These are phyloP conservation scores for Stramenopiles sp. DNA, from an alignment of 352 stramenopile species.

Conservation along the genomic window DNA sequence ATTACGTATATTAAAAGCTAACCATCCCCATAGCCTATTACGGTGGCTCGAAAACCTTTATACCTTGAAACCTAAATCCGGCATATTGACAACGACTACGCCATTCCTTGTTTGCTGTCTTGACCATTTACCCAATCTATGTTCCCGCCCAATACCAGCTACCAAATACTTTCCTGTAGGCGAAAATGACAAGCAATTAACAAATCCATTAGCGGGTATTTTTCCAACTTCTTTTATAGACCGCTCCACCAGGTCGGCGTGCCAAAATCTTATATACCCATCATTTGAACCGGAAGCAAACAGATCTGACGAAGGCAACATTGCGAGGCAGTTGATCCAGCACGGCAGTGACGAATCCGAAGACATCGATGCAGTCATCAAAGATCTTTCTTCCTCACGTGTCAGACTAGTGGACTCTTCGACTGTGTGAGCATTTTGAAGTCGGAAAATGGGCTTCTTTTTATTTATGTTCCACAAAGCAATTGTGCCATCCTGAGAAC, in stretches of 20 bases:
- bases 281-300: slow-evolving; percentile 66
- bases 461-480: slow-evolving; percentile 72
- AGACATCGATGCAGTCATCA: not conserved
- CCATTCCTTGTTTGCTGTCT: slow-evolving; percentile 63
- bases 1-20: no score
- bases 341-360: slow-evolving; percentile 32
- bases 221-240: slow-evolving; percentile 27
- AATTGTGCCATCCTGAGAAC: slow-evolving; percentile 59
- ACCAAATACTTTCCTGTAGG: slow-evolving; percentile 54
- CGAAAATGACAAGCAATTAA: slow-evolving; percentile 34
- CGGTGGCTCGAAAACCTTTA: no score
- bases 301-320: slow-evolving; percentile 65
- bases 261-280: slow-evolving; percentile 70
- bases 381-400: not conserved
- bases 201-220: slow-evolving; percentile 24
- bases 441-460: slow-evolving; percentile 66
- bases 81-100: slow-evolving; percentile 59
- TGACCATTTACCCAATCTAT: slow-evolving; percentile 71
- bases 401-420: no score
- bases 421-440: slow-evolving; percentile 45
- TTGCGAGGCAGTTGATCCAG: slow-evolving; percentile 66
- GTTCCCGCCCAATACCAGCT: slow-evolving; percentile 65
- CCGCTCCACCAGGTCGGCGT: slow-evolving; percentile 45
- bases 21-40: no score
- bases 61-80: slow-evolving; percentile 17